These are phyloP conservation scores for Glomus cerebriforme DNA, from an alignment of 192 early-diverging fungal genomes.

Conservation along the genomic window DNA sequence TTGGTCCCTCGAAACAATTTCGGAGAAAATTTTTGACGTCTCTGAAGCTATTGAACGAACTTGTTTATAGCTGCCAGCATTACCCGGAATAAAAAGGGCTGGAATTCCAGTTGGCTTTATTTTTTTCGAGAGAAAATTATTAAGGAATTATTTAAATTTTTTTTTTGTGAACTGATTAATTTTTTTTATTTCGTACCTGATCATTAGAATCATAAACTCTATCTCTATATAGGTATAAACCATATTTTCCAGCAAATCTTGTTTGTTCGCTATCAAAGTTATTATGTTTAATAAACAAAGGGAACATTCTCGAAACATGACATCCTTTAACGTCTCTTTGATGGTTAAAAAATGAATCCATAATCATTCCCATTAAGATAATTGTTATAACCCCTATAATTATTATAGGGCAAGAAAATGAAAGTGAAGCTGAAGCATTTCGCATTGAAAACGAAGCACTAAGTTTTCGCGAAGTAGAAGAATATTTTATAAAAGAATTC, in stretches of 20 bases:
- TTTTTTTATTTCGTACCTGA: constrained; percentile 32
- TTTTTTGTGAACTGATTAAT: constrained; percentile 6
- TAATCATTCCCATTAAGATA: constrained; percentile 29
- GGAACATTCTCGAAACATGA: constrained; percentile 56
- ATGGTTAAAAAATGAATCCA: constrained; percentile 69
- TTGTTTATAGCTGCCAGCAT: constrained; percentile 93
- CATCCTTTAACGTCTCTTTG: constrained; percentile 64
- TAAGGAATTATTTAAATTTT: constrained; percentile 5
- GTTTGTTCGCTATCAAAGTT: constrained; percentile 57
- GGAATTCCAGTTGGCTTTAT: constrained; percentile 73
- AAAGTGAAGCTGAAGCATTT: constrained; percentile 26
- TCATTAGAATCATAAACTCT: constrained; percentile 52
- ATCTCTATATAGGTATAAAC: constrained; percentile 76
- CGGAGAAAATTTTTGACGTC: constrained; percentile 59
- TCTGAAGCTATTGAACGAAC: constrained; percentile 82
- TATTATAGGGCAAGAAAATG: constrained; percentile 13
- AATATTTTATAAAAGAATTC: background rate
- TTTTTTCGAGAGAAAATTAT: constrained; percentile 3
- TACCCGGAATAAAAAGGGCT: constrained; percentile 91
- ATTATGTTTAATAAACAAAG: constrained; percentile 48
- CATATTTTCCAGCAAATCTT: constrained; percentile 73
- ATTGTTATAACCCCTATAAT: constrained; percentile 38
- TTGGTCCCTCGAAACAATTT: constrained; percentile 37
- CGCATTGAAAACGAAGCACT: constrained; percentile 1
- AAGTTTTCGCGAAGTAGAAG: background rate